Base-by-base conservation (phyloP, 176 grass and related monocot genomes). In the Alopecurus myosuroides region DNA sequence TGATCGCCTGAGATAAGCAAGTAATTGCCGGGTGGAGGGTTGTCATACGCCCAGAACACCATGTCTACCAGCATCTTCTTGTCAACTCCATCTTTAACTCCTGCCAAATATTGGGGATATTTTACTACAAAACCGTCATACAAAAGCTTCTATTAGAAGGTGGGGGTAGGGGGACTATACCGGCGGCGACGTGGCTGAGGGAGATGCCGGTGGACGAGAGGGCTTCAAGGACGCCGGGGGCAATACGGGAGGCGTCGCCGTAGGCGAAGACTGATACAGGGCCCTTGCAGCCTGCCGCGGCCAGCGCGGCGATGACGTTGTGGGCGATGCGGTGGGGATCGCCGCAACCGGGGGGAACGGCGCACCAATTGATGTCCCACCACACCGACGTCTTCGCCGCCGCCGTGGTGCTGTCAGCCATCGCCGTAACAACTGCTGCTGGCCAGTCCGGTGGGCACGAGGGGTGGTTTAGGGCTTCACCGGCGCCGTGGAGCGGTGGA, bases 281-380 rank as follows among this genome's bases (percentile, higher is more conserved):
- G 64, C 92, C 92, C 0, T 70, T 75, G 87, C 85, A 98, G 0
- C 85, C 92, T 22, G 82, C 71, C 4, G 57, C 52, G 36, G 87
- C 95, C 48, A 98, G 86, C 63, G 93, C 91, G 48, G 79, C 85
- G 87, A 88, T 90, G 70, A 98, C 49, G 82, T 90, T 90, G 78
- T 90, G 85, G 36, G 92, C 92, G 85, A 98, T 88, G 75, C 77
- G 70, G 52, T 95, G 85, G 5, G 92, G 82, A 72, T 98, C 88
- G 64, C 78, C 65, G 29, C 70, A 82, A 57, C 83, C 61, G 78
- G 66, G 90, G 87, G 74, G 92, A 82, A 86, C 88, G 74, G 31
- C 82, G 90, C 80, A 89, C 82, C 92, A 91, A 60, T 98, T 89
- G 82, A 98, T 93, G 85, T 98, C 93, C 95, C 90, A 98, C 92